Evolutionary conservation across 805 yeast genomes (phyloP), one percentile per base, ranked within the genome.

Genomic region (Saturnispora hagleri): DNA sequence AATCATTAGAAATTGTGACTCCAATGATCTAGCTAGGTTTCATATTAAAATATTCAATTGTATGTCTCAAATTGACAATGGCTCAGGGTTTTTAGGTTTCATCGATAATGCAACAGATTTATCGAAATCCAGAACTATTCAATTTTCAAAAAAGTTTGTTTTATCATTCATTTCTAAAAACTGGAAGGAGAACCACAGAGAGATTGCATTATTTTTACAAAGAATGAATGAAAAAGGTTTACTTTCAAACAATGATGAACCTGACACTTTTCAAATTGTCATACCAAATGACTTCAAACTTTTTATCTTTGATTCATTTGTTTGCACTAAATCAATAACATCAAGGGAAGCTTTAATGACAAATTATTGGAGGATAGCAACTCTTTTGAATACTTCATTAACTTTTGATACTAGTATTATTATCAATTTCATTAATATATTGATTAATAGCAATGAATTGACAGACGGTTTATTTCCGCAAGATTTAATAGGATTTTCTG

Each of bases 1-100:
- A 13, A 55, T 81, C 26, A 62, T 81, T 48, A 78, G 88, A 71
- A 82, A 82, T 60, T 67, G 81, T 59, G 66, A 65, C 17, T 59
- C 75, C 5, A 24, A 40, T 51, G 66, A 67, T 7, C 66, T 82
- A 50, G 73, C 80, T 2, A 76, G 72, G 56, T 66, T 66, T 46
- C 81, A 79, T 59, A 69, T 69, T 26, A 56, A 58, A 12, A 60
- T 81, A 24, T 73, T 77, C 55, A 72, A 70, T 5, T 65, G 67
- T 26, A 66, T 76, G 57, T 50, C 69, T 17, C 55, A 60, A n/a
- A 58, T 70, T 15, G 63, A 67, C 35, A 53, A 65, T 28, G 74
- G 75, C 3, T 48, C 58, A 12, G 63, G 68, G 35, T 76, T 75
- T 65, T 57, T 77, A 43, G 62, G 75, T 40, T 75, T 84, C 54